Conservation (phyloP, 139 green algal species). For the Coelastrella sp. region DNA sequence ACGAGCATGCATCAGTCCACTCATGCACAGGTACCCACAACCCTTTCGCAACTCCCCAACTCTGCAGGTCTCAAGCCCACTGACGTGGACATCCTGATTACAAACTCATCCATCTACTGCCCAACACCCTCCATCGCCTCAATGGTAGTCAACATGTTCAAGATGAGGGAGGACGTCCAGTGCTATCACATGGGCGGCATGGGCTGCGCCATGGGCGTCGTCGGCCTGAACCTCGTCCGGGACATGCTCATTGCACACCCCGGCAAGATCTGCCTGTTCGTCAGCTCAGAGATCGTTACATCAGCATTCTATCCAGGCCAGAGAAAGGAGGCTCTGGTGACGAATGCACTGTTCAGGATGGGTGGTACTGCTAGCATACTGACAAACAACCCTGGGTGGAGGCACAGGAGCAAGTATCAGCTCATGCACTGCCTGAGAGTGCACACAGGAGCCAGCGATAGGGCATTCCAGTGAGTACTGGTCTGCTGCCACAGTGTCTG, state of each 20-base stretch:
- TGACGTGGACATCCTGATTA: constrained; percentile 68
- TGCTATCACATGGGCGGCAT: constrained; percentile 85
- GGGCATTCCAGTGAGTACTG: constrained; percentile 54
- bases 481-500: too few relatives aligned
- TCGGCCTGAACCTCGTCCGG: constrained; percentile 78
- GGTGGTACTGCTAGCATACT: constrained; percentile 70
- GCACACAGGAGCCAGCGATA: constrained; percentile 60
- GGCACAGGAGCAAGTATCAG: constrained; percentile 64
- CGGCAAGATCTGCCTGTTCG: constrained; percentile 48
- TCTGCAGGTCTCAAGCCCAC: constrained; percentile 51
- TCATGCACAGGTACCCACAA: background rate
- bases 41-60: background rate
- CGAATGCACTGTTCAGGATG: constrained; percentile 70
- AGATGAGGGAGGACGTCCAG: constrained; percentile 77
- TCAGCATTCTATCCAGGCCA: constrained; percentile 49
- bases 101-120: constrained; percentile 81
- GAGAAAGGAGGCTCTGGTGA: constrained; percentile 64
- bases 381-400: constrained; percentile 73
- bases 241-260: constrained; percentile 59
- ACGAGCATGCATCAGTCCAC: background rate
- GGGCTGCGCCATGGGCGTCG: constrained; percentile 85
- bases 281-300: constrained; percentile 44
- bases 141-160: constrained; percentile 85
- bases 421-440: constrained; percentile 61
- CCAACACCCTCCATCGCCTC: constrained; percentile 79